Base-by-base conservation (phyloP, 768 basidiomycete genomes). In the Pisolithus tinctorius region DNA sequence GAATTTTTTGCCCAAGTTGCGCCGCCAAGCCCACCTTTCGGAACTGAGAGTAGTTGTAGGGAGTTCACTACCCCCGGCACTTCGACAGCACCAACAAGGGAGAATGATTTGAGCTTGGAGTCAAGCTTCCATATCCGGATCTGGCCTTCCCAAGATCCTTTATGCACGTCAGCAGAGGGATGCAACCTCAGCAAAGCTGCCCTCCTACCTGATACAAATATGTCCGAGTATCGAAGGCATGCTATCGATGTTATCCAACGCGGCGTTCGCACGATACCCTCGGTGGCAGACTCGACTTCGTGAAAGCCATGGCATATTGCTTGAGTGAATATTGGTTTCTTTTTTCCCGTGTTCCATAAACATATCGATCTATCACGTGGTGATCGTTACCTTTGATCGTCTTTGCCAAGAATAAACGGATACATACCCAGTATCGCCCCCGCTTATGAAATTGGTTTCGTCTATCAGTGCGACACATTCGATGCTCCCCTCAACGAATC, bases 381-480 rank as follows among this genome's bases (percentile, higher is more conserved):
- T 10, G 27, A 16, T 10, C 60, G 20, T 23, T 50, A 49, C 8
- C 23, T 40, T 29, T 50, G 41, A 36, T 6, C 5, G 16, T 23
- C 7, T 27, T 20, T 30, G 47, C 48, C 9, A 53, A 46, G 41
- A 40, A 37, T 50, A 6, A 23, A 27, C 44, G 36, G 45, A 26
- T 7, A 79, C 87, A 54, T 66, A 93, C 93, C 95, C 96, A 62
- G 89, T 94, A 66, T 99, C 94, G 4, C 96, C 96, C 1, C 95
- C 95, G 56, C 84, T 94, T 36, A 98, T 69, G 64, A 98, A 94
- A 6, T 85, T 90, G 31, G 80, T 80, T 70, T 98, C 95, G 66
- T 99, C 96, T 49, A 99, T 76, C 93, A 98, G 93, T 13, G 88
- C 84, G 14, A 95, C 86, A 57, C 84, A 86, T 50, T 98, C 94